phyloP scores from a whole-genome alignment of 2,329 filamentous ascomycete genomes.

The Ophiosphaerella herpotricha region DNA sequence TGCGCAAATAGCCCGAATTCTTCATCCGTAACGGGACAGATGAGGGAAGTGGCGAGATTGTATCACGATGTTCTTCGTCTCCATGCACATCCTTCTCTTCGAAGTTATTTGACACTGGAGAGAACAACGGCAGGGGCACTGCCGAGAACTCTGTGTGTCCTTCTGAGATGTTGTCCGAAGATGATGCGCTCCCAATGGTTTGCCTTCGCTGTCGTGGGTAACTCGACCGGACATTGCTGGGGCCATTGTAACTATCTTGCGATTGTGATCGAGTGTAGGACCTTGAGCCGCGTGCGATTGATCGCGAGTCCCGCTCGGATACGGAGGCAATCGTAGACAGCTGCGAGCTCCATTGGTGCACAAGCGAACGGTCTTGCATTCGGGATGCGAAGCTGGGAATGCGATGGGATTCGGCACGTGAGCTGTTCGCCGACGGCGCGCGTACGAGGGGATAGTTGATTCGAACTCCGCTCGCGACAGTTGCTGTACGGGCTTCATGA shows the following conservation, averaged over 20 bases:
- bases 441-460: slow-evolving; percentile 45
- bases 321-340: slow-evolving; percentile 46
- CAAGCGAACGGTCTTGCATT: slow-evolving; percentile 45
- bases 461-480: slow-evolving; percentile 40
- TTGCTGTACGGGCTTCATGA: slow-evolving; percentile 43
- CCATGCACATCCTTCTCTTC: slow-evolving; percentile 42
- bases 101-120: slow-evolving; percentile 25
- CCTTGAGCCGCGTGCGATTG: slow-evolving; percentile 36
- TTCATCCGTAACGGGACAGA: slow-evolving; percentile 45
- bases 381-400: slow-evolving; percentile 42
- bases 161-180: slow-evolving; percentile 38
- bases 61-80: slow-evolving; percentile 41
- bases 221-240: slow-evolving; percentile 25
- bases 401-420: slow-evolving; percentile 42
- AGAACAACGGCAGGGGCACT: slow-evolving; percentile 44
- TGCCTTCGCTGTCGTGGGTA: slow-evolving; percentile 35
- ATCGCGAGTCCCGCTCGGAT: slow-evolving; percentile 44
- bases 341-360: slow-evolving; percentile 48
- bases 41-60: slow-evolving; percentile 44
- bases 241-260: slow-evolving; percentile 33
- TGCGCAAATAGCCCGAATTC: slow-evolving; percentile 43
- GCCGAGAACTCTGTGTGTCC: slow-evolving; percentile 38
- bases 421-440: slow-evolving; percentile 42
- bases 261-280: slow-evolving; percentile 40
- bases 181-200: slow-evolving; percentile 42